Evolutionary conservation across 305 asterid genomes (phyloP), one percentile per base, ranked within the genome.

Genomic region (Stenogyne calaminthoides): DNA sequence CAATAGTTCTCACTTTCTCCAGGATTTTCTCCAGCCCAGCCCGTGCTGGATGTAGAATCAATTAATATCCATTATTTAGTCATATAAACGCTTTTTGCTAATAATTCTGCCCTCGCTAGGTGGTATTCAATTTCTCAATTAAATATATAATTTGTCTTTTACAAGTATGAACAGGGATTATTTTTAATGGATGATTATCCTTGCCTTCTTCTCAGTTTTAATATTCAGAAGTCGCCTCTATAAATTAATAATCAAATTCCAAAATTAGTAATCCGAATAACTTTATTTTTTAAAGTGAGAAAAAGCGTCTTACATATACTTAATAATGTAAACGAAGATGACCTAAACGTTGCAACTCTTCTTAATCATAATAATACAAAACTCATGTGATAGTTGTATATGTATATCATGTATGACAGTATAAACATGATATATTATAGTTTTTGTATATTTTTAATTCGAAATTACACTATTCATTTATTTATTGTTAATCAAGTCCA

Each of bases 1-100:
- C 66, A 76, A 84, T 74, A 78, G 82, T 73, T 70, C 79, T 29
- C 88, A 84, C 85, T 81, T 32, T 67, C 3, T 9, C 22, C 56
- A 6, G 14, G 52, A 64, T 69, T 39, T 19, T 67, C 40, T 16
- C 37, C 12, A 9, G 69, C 9, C n/a, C n/a, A n/a, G n/a, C 78
- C 40, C 37, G 6, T 6, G 65, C 20, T 47, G 5, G 70, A 69
- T n/a, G 0, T 1, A 1, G 2, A 25, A 25, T 25, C 2, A 73
- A 42, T 62, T 75, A 59, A 65, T 79, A 16, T 73, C 78, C 75
- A 79, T 76, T 36, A 16, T 7, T 16, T 6, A 67, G 27, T 68
- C 9, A 54, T 64, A 39, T 42, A 16, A 16, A 15, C 51, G 8
- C 49, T 39, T 36, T 63, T 39, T 46, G 15, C 5, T 44, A 15